A percentile compares a stretch with the other conserved stretches of the same genome.
phyloP scores from a whole-genome alignment of 805 yeast genomes.

The Zygotorulaspora danielsina region DNA sequence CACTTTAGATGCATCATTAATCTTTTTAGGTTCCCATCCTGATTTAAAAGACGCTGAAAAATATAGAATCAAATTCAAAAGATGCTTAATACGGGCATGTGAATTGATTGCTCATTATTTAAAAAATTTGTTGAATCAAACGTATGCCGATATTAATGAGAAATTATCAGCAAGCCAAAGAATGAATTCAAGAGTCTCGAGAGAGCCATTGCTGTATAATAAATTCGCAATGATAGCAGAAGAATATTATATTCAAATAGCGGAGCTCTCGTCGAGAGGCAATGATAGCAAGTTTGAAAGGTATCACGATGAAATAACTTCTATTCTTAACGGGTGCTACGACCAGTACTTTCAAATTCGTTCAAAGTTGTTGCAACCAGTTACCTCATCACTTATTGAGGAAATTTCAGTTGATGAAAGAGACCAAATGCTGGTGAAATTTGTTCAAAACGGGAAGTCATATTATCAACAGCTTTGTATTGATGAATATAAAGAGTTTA shows the following conservation, averaged over 20 bases:
- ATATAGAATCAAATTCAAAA: conserved; percentile 69
- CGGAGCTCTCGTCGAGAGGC: conserved; percentile 35
- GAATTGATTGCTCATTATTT: conserved; percentile 70
- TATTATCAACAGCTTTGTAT: conserved; percentile 55
- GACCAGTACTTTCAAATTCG: conserved; percentile 60
- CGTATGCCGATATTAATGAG: conserved; percentile 30
- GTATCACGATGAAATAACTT: conserved; percentile 55
- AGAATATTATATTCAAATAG: conserved; percentile 38
- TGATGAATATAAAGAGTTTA: conserved; percentile 59
- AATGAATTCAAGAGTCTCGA: conserved; percentile 39
- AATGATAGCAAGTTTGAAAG: conserved; percentile 41
- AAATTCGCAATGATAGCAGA: conserved; percentile 51
- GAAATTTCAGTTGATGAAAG: conserved; percentile 22
- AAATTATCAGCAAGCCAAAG: conserved; percentile 19
- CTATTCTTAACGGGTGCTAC: conserved; percentile 51
- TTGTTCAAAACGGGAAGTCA: conserved; percentile 58
- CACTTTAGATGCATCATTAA: conserved; percentile 63
- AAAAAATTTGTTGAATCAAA: conserved; percentile 38
- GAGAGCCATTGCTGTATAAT: conserved; percentile 62
- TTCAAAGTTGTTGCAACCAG: conserved; percentile 42
- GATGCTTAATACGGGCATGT: conserved; percentile 76
- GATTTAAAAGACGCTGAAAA: conserved; percentile 67
- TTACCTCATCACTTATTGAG: conserved; percentile 39
- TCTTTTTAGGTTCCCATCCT: conserved; percentile 50
- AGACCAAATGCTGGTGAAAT: conserved; percentile 45